Base-by-base conservation (phyloP, 192 early-diverging fungal species). In the Podila minutissima region DNA sequence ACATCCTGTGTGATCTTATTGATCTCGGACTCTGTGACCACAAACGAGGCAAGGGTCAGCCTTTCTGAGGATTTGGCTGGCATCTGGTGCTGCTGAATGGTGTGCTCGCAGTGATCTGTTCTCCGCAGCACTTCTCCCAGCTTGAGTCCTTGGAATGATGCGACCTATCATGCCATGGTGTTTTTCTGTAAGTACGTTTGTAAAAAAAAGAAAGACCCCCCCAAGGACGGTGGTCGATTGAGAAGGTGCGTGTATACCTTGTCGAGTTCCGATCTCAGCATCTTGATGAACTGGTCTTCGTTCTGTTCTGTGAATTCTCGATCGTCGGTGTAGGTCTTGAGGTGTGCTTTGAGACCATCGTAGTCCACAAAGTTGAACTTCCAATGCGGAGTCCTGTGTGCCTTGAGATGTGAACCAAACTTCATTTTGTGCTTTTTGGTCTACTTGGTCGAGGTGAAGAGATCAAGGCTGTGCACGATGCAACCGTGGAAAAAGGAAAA, bases 271-370 rank as follows among this genome's bases (percentile, higher is more conserved):
- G 89, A 86, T 62, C 94, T 93, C n/a, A 98, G 78, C 33, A 88
- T 74, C 69, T 95, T 92, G n/a, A 97, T 94, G 88, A 98, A 97
- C 59, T 92, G 89, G 4, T 88, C 88, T 72, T 97, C 97, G 66
- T 96, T 91, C 69, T 93, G 87, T 57, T 96, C 94, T 17, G 89
- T 93, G 85, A 95, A 95, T 1, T 82, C 75, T 9, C 88, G 89
- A 32, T 89, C 88, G 28, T 87, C 87, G 8, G 85, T 89, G 22
- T 86, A 77, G 38, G 91, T 88, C 78, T 94, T 93, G 35, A 97
- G 88, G 28, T 91, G 90, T 20, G 86, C 87, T 82, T 97, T 97
- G 67, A 96, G 91, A 5, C 89, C 89, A 72, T 94, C 89, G 67
- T 97, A 96, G 62, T 92, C 92, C 22, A 94, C 82, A 66, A 92